Evolutionary conservation across 495 filamentous ascomycete species (phyloP).

Genomic region (Aspergillus leporis): DNA sequence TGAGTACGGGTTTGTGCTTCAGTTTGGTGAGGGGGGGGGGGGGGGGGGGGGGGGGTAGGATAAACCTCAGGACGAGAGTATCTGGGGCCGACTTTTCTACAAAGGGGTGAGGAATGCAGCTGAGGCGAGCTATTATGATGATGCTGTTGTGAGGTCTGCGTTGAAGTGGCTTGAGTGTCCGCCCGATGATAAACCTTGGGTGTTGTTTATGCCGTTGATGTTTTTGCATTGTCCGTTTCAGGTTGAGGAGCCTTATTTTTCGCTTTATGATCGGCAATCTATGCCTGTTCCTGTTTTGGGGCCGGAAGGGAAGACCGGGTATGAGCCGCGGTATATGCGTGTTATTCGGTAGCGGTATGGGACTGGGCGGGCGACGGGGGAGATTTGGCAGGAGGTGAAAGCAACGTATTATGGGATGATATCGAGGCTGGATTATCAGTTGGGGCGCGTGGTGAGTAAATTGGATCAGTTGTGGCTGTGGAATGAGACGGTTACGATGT

Average conservation of each 20-base stretch:
- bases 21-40: conserved; percentile 16
- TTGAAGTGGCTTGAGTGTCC: conserved; percentile 28
- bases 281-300: conserved; percentile 18
- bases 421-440: conserved; percentile 26
- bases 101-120: conserved; percentile 19
- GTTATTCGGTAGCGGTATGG: conserved; percentile 24
- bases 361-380: conserved; percentile 23
- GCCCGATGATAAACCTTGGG: conserved; percentile 27
- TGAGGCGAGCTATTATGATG: conserved; percentile 28
- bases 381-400: conserved; percentile 24
- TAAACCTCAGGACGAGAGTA: conserved; percentile 14
- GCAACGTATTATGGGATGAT: conserved; percentile 34
- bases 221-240: conserved; percentile 33
- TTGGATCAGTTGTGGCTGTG: conserved; percentile 19
- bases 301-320: conserved; percentile 20
- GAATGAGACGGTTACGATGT: conserved; percentile 27
- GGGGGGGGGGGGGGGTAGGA: no score
- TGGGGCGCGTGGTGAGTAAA: conserved; percentile 19
- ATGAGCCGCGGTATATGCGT: conserved; percentile 28
- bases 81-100: conserved; percentile 26
- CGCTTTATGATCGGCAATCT: conserved; percentile 21
- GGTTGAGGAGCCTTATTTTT: conserved; percentile 32
- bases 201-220: conserved; percentile 27
- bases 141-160: conserved; percentile 23
- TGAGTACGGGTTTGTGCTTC: conserved; percentile 27